Conservation (phyloP, 345 rosid genomes). For the Orychophragmus violaceus region DNA sequence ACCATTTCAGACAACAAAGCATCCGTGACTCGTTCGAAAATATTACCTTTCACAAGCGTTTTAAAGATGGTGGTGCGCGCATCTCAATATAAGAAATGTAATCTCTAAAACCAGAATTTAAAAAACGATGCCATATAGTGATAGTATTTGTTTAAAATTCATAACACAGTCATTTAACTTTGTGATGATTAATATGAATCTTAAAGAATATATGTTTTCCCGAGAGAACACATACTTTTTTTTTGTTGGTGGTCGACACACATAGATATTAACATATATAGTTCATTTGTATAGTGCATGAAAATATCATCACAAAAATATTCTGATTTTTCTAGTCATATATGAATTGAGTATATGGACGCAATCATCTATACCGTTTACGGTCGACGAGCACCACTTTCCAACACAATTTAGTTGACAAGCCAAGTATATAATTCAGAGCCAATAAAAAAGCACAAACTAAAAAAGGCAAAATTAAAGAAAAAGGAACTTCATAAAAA, state of each 20-base stretch:
- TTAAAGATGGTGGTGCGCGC: neutral
- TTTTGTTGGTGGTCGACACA: neutral
- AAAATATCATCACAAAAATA: slow-evolving; percentile 5
- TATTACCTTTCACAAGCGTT: neutral
- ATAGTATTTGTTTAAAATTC: too few species aligned
- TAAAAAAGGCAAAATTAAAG: slow-evolving; percentile 10
- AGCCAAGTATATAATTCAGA: slow-evolving; percentile 29
- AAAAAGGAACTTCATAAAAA: neutral
- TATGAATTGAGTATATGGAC: neutral
- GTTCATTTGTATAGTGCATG: neutral
- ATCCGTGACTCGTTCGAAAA: neutral
- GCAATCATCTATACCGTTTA: slow-evolving; percentile 2
- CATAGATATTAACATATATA: neutral
- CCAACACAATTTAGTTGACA: slow-evolving; percentile 24
- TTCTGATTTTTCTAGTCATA: neutral
- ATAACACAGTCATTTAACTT: neutral
- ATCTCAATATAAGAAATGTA: neutral
- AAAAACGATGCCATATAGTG: too few species aligned
- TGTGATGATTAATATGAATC: neutral
- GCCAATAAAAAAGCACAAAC: slow-evolving; percentile 18
- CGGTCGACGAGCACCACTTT: slow-evolving; percentile 13
- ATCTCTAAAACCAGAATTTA: neutral
- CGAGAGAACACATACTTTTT: neutral
- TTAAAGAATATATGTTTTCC: neutral
- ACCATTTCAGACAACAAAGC: neutral